Evolutionary conservation across 306 rosid species (phyloP), one percentile per base, ranked within the genome.

Genomic region (Chamaecrista fasciculata): DNA sequence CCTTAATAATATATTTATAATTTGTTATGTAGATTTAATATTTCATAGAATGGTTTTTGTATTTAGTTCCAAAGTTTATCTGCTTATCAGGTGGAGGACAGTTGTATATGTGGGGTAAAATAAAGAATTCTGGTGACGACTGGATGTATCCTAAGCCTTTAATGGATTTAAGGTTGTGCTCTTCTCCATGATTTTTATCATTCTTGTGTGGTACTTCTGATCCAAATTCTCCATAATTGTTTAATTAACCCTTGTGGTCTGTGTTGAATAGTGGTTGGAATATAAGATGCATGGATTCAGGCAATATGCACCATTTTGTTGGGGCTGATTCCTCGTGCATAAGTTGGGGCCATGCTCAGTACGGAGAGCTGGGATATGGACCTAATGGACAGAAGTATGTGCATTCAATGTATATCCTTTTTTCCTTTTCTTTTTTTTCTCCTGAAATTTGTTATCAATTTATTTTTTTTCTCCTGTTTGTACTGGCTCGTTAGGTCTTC

Each of bases 111-210:
- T 92, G 98, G 98, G 98, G 98, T n/a, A 92, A 92, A 85, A 49
- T 92, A 46, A 92, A 92, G 74, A 84, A 28, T 64, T 64, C 89
- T 0, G 98, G 98, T 15, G 98, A 92, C 79, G 98, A 92, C 78
- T 92, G 96, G 98, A 92, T 92, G 98, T 92, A 92, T 82, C 96
- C 98, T 16, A 90, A 92, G 76, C 98, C 98, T 70, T 89, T 89
- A 46, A 76, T 92, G 96, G 98, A 92, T 85, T 87, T 92, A 81
- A 89, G 98, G 98, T 92, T 78, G 60, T 57, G 23, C 60, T 75
- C 68, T 59, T 63, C 62, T 60, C 34, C 48, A 43, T 36, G 21
- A 26, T 64, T 66, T 28, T 11, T 46, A 33, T 69, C 20, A 37
- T 29, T 70, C 40, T 66, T 12, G 44, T 59, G 52, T 59, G 14